Conservation (phyloP, 768 basidiomycete genomes). For the Brasilioporus rufonigricans region DNA sequence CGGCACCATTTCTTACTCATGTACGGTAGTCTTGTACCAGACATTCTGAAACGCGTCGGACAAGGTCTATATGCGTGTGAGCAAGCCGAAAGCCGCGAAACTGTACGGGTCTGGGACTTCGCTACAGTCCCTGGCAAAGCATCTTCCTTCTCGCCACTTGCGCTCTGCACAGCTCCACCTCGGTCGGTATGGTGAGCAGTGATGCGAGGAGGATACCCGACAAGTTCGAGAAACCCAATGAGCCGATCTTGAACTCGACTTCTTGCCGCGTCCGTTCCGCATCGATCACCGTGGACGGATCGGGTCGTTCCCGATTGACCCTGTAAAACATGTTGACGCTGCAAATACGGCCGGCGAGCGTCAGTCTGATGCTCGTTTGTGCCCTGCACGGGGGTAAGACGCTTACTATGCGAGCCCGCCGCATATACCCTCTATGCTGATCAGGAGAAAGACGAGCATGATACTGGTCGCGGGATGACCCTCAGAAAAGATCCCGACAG, state of each 20-base stretch:
- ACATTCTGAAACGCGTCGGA: background rate
- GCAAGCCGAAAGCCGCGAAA: too few relatives aligned
- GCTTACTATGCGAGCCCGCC: constrained; percentile 90
- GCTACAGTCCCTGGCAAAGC: constrained; percentile 62
- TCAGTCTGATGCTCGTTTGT: background rate
- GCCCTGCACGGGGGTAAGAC: background rate
- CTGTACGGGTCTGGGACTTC: too few relatives aligned
- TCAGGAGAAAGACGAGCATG: constrained; percentile 66
- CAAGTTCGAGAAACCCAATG: constrained; percentile 84
- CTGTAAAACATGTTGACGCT: constrained; percentile 88
- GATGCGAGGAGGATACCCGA: constrained; percentile 56
- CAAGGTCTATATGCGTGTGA: too few relatives aligned
- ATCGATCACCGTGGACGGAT: constrained; percentile 45
- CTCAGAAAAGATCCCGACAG: constrained; percentile 59
- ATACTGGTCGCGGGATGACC: constrained; percentile 50
- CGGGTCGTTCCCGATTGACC: constrained; percentile 69
- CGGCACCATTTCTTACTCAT: too few relatives aligned
- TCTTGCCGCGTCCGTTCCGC: constrained; percentile 67
- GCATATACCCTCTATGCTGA: constrained; percentile 88
- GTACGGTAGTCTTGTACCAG: background rate
- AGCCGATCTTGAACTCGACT: constrained; percentile 87
- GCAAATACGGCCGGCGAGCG: background rate
- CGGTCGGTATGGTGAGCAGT: constrained; percentile 44
- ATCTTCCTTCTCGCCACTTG: constrained; percentile 70
- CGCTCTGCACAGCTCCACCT: constrained; percentile 69